phyloP scores from a whole-genome alignment of 768 basidiomycete species.

The Pleurotus eryngii region DNA sequence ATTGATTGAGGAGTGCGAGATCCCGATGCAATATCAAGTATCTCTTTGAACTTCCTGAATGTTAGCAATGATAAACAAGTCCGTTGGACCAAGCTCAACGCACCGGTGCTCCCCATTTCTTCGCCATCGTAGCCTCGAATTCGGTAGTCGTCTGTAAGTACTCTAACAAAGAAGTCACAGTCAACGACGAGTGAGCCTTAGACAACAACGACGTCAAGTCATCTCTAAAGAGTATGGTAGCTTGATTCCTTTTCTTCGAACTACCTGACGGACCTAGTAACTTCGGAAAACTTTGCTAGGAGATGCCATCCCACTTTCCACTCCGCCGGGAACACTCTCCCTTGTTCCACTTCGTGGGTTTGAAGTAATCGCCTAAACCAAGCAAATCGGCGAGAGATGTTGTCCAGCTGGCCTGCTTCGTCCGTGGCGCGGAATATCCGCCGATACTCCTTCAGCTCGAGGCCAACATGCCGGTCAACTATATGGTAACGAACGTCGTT shows the following conservation, averaged over 20 bases:
- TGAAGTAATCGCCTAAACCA: slow-evolving; percentile 90
- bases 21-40: slow-evolving; percentile 53
- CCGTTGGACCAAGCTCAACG: slow-evolving; percentile 10
- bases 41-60: slow-evolving; percentile 54
- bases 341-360: slow-evolving; percentile 85
- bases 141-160: slow-evolving; percentile 83
- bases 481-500: slow-evolving; percentile 77
- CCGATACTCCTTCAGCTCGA: slow-evolving; percentile 93
- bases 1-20: slow-evolving; percentile 65
- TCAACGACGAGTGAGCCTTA: slow-evolving; percentile 70
- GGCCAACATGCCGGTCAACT: slow-evolving; percentile 83
- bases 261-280: slow-evolving; percentile 66
- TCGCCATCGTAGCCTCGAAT: slow-evolving; percentile 78
- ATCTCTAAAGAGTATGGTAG: slow-evolving; percentile 47
- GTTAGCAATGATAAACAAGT: not conserved
- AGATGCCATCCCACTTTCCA: slow-evolving; percentile 88
- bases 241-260: too few relatives aligned
- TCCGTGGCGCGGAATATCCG: slow-evolving; percentile 92
- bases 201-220: slow-evolving; percentile 80
- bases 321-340: slow-evolving; percentile 73
- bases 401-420: slow-evolving; percentile 96
- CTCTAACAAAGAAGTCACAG: slow-evolving; percentile 80
- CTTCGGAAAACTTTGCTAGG: slow-evolving; percentile 82
- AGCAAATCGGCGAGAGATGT: slow-evolving; percentile 86
- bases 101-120: slow-evolving; percentile 80